These are phyloP conservation scores for Chenopodium quinoa DNA, from an alignment of 148 eudicot species.

Conservation along the genomic window DNA sequence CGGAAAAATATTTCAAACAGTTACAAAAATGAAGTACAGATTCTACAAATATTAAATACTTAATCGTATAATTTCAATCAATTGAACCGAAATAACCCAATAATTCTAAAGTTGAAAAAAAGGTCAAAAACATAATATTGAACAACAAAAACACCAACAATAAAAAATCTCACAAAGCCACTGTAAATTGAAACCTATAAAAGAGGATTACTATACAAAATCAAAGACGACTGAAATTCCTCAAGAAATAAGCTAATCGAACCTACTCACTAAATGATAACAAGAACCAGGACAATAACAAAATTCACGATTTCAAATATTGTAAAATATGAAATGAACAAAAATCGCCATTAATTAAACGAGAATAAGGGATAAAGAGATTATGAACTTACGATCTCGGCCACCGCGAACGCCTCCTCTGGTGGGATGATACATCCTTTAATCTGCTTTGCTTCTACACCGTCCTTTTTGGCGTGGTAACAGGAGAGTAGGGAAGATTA, in stretches of 20 bases:
- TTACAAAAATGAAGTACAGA: too few relatives aligned
- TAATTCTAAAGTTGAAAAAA: too few relatives aligned
- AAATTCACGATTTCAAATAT: not conserved
- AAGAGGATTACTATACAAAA: not conserved
- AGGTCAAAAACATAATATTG: not conserved
- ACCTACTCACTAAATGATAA: too few relatives aligned
- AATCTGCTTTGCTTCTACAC: not conserved
- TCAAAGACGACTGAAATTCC: not conserved
- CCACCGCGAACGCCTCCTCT: slow-evolving; percentile 99
- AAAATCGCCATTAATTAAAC: slow-evolving; percentile 6
- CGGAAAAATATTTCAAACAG: not conserved
- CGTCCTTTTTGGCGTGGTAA: too few relatives aligned
- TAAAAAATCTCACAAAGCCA: not conserved
- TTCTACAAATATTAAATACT: too few relatives aligned
- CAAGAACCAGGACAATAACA: too few relatives aligned
- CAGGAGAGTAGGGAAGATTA: too few relatives aligned
- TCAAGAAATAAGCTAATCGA: not conserved
- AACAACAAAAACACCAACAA: not conserved
- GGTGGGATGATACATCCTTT: slow-evolving; percentile 81
- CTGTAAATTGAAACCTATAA: not conserved
- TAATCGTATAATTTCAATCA: too few relatives aligned
- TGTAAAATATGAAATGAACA: not conserved
- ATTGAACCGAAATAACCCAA: too few relatives aligned
- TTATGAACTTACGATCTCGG: slow-evolving; percentile 75
- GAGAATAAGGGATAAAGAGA: slow-evolving; percentile 8